Evolutionary conservation across 169 alveolate genomes (phyloP).

Genomic region (Theileria parva): DNA sequence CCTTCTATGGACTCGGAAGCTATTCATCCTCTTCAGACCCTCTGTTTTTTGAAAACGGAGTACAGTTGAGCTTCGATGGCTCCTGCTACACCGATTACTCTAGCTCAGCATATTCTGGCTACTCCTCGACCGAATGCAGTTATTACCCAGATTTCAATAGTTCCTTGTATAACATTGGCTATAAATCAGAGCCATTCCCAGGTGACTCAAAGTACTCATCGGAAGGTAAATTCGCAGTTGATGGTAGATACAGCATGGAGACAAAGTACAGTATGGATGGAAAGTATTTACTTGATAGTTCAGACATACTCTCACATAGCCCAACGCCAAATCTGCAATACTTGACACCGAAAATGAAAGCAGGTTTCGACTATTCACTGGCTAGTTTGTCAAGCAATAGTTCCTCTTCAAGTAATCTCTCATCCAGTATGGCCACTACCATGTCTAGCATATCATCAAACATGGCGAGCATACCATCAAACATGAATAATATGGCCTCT

Average conservation of each 20-base stretch:
- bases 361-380: slow-evolving; percentile 1
- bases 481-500: not conserved
- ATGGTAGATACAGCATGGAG: not conserved
- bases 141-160: not conserved
- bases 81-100: not conserved
- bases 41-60: not conserved
- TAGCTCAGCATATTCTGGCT: not conserved
- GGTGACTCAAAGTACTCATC: not conserved
- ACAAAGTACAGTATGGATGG: not conserved
- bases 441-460: not conserved
- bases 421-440: not conserved
- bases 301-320: not conserved
- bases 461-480: not conserved
- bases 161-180: not conserved
- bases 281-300: not conserved
- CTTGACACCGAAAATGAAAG: slow-evolving; percentile 5
- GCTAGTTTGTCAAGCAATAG: not conserved
- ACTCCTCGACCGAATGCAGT: not conserved
- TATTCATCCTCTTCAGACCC: not conserved
- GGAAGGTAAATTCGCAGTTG: not conserved
- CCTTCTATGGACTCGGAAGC: not conserved
- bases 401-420: not conserved
- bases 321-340: not conserved
- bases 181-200: not conserved
- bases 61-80: slow-evolving; percentile 9